Percentiles rank a stretch among this genome's conserved stretches.
These are phyloP conservation scores for Novymonas esmeraldas DNA, from an alignment of 208 protist genomes.

Conservation along the genomic window DNA sequence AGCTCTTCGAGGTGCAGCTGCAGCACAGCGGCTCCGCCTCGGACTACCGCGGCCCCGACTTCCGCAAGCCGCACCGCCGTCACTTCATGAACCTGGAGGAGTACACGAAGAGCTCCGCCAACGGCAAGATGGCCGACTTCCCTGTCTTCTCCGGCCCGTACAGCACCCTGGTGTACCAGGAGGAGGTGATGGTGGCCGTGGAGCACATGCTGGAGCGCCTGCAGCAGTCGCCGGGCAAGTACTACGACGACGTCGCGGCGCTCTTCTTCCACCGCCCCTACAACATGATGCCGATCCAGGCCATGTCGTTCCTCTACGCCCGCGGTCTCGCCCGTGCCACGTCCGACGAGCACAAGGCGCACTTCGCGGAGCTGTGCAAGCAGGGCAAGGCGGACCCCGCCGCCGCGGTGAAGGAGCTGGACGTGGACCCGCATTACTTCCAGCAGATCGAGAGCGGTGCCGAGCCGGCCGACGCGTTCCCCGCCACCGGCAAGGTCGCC, in stretches of 20 bases:
- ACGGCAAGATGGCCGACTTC: slow-evolving; percentile 90
- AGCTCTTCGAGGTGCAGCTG: slow-evolving; percentile 81
- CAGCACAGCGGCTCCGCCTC: slow-evolving; percentile 76
- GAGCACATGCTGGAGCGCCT: slow-evolving; percentile 88
- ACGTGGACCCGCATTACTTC: slow-evolving; percentile 75
- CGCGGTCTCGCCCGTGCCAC: slow-evolving; percentile 80
- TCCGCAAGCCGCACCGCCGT: slow-evolving; percentile 88
- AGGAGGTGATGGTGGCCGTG: slow-evolving; percentile 86
- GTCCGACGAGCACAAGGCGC: slow-evolving; percentile 61
- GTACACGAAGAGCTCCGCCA: slow-evolving; percentile 63
- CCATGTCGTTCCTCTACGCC: slow-evolving; percentile 89
- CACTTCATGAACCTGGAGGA: slow-evolving; percentile 86
- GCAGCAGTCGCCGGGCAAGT: slow-evolving; percentile 60
- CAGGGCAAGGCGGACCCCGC: slow-evolving; percentile 53
- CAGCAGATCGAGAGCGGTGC: slow-evolving; percentile 71
- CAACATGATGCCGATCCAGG: slow-evolving; percentile 94
- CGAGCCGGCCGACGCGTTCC: slow-evolving; percentile 78
- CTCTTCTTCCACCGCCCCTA: slow-evolving; percentile 94
- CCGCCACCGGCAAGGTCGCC: slow-evolving; percentile 75
- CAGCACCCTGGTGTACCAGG: slow-evolving; percentile 90
- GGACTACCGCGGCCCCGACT: slow-evolving; percentile 91
- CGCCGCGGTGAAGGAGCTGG: slow-evolving; percentile 66
- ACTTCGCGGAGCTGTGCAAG: slow-evolving; percentile 74
- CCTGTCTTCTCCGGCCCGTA: slow-evolving; percentile 92
- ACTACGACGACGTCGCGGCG: slow-evolving; percentile 84